Percentiles rank a stretch among this genome's conserved stretches.
Conservation (phyloP, 257 asterid genomes). For the Salvia hispanica region DNA sequence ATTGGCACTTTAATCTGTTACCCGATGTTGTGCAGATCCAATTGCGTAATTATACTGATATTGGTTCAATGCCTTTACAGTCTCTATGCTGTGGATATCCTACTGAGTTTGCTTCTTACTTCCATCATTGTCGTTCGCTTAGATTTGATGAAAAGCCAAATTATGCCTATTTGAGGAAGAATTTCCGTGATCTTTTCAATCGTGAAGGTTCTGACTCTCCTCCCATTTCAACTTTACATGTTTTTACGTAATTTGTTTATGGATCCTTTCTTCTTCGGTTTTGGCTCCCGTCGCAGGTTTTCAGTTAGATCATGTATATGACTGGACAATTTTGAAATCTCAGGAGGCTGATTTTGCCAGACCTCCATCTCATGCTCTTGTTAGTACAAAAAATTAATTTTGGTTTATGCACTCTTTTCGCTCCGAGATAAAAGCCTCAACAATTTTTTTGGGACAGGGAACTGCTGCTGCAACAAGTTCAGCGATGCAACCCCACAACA, state of each 20-base stretch:
- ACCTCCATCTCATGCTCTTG: conserved; percentile 75
- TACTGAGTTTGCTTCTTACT: conserved; percentile 80
- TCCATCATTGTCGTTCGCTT: conserved; percentile 87
- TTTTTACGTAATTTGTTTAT: not conserved
- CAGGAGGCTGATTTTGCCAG: conserved; percentile 77
- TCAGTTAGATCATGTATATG: conserved; percentile 77
- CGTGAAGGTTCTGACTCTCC: conserved; percentile 69
- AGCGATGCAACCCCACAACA: conserved; percentile 58
- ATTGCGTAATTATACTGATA: conserved; percentile 31
- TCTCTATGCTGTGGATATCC: conserved; percentile 80
- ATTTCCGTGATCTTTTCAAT: conserved; percentile 79
- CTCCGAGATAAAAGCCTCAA: conserved; percentile 16
- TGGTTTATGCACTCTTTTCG: not conserved
- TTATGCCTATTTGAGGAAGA: conserved; percentile 77
- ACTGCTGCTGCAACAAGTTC: conserved; percentile 64
- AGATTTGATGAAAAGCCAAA: conserved; percentile 82
- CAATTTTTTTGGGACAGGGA: conserved; percentile 46
- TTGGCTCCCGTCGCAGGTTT: conserved; percentile 66
- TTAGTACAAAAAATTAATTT: conserved; percentile 40
- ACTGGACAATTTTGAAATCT: conserved; percentile 87
- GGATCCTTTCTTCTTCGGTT: conserved; percentile 1
- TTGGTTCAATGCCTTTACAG: conserved; percentile 40
- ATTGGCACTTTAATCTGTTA: not conserved
- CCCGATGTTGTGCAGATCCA: conserved; percentile 5
- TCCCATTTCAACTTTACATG: not conserved